Conservation (phyloP, 345 rosid genomes). For the Heritiera littoralis region DNA sequence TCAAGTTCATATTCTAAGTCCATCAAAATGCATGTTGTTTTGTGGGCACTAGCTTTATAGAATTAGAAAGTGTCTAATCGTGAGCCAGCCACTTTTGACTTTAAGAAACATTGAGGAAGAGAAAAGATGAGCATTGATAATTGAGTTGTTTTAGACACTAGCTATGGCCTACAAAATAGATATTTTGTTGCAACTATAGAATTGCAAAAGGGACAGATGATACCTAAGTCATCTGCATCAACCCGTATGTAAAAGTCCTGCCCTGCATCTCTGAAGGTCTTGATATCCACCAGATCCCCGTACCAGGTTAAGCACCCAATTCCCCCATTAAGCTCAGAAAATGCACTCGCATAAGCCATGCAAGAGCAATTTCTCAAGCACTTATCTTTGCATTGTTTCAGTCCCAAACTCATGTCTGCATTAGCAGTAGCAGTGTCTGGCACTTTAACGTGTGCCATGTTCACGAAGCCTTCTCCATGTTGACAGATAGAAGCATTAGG, state of each 20-base stretch:
- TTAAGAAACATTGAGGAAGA: background rate
- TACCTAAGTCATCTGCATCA: conserved; percentile 36
- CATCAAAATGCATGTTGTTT: background rate
- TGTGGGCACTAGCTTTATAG: background rate
- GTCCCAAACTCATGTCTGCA: conserved; percentile 42
- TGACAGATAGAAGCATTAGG: conserved; percentile 23
- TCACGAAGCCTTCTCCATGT: conserved; percentile 56
- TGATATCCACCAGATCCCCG: conserved; percentile 40
- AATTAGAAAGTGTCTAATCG: background rate
- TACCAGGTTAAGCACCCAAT: conserved; percentile 58
- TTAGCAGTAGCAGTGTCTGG: conserved; percentile 46
- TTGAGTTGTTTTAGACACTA: background rate
- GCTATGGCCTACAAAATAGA: background rate
- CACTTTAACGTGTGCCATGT: conserved; percentile 41
- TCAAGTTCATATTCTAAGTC: background rate
- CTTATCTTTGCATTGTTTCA: conserved; percentile 37
- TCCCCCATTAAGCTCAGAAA: conserved; percentile 30
- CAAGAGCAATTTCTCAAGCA: conserved; percentile 61
- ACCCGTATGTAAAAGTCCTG: conserved; percentile 52
- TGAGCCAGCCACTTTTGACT: background rate
- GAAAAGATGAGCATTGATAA: too few species aligned
- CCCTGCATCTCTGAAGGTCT: conserved; percentile 36
- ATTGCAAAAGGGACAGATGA: too few species aligned
- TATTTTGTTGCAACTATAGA: background rate
- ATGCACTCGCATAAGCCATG: conserved; percentile 51